Evolutionary conservation across 495 filamentous ascomycete genomes (phyloP).

Genomic region (Penicillium soppii): DNA sequence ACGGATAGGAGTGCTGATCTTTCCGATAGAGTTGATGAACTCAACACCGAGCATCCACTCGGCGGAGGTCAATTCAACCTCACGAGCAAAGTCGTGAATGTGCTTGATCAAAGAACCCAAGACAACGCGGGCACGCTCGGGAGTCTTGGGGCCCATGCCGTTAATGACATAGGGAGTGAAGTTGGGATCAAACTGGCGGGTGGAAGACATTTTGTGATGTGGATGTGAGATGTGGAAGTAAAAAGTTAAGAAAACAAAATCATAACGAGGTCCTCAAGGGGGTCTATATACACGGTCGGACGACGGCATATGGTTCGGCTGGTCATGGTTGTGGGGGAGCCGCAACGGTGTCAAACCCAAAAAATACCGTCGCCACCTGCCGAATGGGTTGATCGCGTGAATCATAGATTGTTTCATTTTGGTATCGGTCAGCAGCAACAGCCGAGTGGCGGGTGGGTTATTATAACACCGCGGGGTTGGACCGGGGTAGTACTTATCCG

Average conservation of each 20-base stretch:
- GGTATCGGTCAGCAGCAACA: constrained; percentile 7
- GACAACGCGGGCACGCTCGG: constrained; percentile 64
- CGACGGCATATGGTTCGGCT: constrained; percentile 33
- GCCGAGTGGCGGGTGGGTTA: constrained; percentile 10
- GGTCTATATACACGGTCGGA: constrained; percentile 24
- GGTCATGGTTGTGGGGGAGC: constrained; percentile 14
- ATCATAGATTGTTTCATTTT: not conserved
- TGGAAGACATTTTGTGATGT: constrained; percentile 39
- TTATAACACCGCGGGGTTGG: constrained; percentile 1
- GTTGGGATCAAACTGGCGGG: constrained; percentile 62
- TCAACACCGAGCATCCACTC: constrained; percentile 80
- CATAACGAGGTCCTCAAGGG: not conserved
- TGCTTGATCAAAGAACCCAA: constrained; percentile 67
- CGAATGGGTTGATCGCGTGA: constrained; percentile 12
- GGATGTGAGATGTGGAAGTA: constrained; percentile 3
- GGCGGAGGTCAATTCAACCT: constrained; percentile 74
- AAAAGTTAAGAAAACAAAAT: not conserved
- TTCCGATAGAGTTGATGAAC: constrained; percentile 54
- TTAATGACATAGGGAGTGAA: constrained; percentile 76
- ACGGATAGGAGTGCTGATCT: constrained; percentile 57
- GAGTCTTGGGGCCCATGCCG: constrained; percentile 71
- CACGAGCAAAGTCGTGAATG: constrained; percentile 81
- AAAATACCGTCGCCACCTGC: constrained; percentile 19
- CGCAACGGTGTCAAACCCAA: constrained; percentile 6
- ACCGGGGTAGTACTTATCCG: constrained; percentile 11